Conservation (phyloP, 495 filamentous ascomycete species). For the Hypoxylon fuscum region DNA sequence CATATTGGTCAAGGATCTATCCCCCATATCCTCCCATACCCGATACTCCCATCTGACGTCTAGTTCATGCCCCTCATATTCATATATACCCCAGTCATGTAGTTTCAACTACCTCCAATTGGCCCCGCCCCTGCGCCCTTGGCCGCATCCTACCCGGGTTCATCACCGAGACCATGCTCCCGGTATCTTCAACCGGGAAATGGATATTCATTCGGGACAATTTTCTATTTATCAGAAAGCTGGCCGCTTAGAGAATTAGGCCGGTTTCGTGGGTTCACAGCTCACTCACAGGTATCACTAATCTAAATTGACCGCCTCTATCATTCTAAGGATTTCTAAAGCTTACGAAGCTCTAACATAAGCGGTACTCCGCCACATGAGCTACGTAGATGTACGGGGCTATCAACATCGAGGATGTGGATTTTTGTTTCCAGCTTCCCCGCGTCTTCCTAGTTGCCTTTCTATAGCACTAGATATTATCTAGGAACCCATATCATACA, state of each 20-base stretch:
- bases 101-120: background rate
- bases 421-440: no score
- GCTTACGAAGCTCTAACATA: conserved; percentile 20
- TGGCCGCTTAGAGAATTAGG: background rate
- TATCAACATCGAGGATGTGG: no score
- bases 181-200: conserved; percentile 26
- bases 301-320: no score
- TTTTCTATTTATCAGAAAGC: no score
- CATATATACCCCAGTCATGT: conserved; percentile 19
- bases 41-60: conserved; percentile 13
- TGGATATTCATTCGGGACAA: conserved; percentile 3
- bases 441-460: no score
- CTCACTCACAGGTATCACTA: background rate
- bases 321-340: conserved; percentile 19
- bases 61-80: conserved; percentile 33
- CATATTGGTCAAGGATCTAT: conserved; percentile 6
- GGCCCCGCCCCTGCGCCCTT: conserved; percentile 4
- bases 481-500: no score
- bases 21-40: no score
- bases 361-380: conserved; percentile 5
- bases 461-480: no score
- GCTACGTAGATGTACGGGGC: background rate
- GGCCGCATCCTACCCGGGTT: background rate
- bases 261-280: background rate
- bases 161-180: conserved; percentile 6